phyloP scores from a whole-genome alignment of 176 grass and related monocot genomes.

The Phyllostachys edulis region DNA sequence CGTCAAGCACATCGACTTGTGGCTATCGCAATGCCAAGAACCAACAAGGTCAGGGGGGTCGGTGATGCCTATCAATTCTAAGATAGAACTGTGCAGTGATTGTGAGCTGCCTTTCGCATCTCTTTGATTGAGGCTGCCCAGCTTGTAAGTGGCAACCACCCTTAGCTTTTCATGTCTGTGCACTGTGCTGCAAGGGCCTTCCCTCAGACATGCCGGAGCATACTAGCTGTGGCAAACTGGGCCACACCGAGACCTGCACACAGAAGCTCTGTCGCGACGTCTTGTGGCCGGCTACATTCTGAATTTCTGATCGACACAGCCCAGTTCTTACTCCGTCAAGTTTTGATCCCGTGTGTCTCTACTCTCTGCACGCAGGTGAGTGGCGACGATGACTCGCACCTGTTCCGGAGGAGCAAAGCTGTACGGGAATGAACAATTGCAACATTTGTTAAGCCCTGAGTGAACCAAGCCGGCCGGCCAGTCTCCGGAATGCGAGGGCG shows the following conservation, averaged over 20 bases:
- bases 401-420: not conserved
- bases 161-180: not conserved
- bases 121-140: not conserved
- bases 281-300: not conserved
- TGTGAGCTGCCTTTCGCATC: not conserved
- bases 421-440: not conserved
- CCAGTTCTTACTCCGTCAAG: not conserved
- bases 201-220: not conserved
- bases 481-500: not conserved
- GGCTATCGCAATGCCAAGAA: slow-evolving; percentile 71
- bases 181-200: not conserved
- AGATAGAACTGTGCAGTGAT: not conserved
- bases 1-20: slow-evolving; percentile 67
- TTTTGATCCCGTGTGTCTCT: not conserved
- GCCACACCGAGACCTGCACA: not conserved
- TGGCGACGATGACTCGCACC: not conserved
- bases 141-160: slow-evolving; percentile 5
- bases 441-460: not conserved
- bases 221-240: not conserved
- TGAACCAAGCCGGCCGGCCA: not conserved
- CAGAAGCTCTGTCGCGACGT: not conserved
- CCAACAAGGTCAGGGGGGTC: slow-evolving; percentile 34
- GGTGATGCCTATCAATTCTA: not conserved
- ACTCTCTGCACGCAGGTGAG: slow-evolving; percentile 4
- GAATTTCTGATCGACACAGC: not conserved